Conservation (phyloP, 768 basidiomycete species). For the Lactarius deliciosus region DNA sequence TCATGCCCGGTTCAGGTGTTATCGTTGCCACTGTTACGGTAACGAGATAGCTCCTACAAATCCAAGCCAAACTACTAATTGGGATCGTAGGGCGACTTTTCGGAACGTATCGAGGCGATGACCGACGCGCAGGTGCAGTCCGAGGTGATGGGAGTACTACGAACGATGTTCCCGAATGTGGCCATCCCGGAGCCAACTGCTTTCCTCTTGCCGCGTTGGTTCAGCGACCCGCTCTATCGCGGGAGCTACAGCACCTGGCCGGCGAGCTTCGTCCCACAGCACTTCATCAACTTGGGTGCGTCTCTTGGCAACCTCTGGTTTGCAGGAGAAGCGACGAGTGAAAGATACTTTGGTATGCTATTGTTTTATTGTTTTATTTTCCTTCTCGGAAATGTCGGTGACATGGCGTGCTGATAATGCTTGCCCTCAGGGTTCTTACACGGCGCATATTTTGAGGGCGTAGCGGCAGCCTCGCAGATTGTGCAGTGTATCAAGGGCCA, state of each 20-base stretch:
- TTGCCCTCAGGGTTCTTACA: constrained; percentile 32
- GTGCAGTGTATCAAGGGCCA: constrained; percentile 32
- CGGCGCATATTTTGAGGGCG: constrained; percentile 37
- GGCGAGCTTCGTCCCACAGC: constrained; percentile 49
- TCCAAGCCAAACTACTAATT: not conserved
- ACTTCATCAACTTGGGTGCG: constrained; percentile 53
- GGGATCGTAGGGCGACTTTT: constrained; percentile 51
- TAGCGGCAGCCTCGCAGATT: constrained; percentile 29
- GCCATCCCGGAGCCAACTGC: constrained; percentile 52
- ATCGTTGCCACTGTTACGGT: constrained; percentile 51
- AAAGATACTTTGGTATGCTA: constrained; percentile 52
- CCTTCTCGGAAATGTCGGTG: not conserved
- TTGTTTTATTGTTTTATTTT: constrained; percentile 10
- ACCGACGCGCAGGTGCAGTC: constrained; percentile 46
- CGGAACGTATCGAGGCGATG: constrained; percentile 55
- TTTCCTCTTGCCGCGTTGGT: constrained; percentile 56
- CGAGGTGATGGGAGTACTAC: constrained; percentile 55
- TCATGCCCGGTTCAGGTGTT: constrained; percentile 59
- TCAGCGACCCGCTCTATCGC: constrained; percentile 48
- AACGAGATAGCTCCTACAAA: constrained; percentile 34
- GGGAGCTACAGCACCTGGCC: constrained; percentile 70
- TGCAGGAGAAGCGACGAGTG: constrained; percentile 57
- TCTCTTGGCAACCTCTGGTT: constrained; percentile 56
- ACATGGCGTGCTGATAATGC: not conserved
- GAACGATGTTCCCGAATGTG: constrained; percentile 52